phyloP scores from a whole-genome alignment of 805 yeast genomes.

The Kazachstania taianensis region DNA sequence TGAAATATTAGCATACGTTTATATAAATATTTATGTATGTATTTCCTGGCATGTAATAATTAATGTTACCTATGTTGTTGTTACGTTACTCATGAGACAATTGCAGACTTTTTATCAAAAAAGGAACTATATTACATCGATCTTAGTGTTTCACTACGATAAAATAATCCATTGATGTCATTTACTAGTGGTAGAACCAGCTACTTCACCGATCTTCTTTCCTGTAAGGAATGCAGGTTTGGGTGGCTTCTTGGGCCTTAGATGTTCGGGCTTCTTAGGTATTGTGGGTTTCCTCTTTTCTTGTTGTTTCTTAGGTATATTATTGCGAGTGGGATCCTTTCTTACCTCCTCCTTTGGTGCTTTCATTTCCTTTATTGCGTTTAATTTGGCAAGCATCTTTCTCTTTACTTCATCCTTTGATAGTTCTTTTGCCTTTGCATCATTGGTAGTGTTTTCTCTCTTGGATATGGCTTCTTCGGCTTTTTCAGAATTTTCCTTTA shows the following conservation, averaged over 20 bases:
- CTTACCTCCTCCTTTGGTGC: not conserved
- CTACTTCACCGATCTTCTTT: conserved; percentile 6
- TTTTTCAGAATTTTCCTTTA: not conserved
- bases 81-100: no score
- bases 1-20: no score
- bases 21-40: no score
- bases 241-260: conserved; percentile 25
- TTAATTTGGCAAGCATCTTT: conserved; percentile 38
- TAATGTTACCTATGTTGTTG: no score
- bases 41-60: no score
- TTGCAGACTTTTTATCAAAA: not conserved
- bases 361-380: conserved; percentile 12
- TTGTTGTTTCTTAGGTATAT: no score
- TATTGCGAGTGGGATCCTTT: no score
- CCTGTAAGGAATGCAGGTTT: conserved; percentile 44
- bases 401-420: conserved; percentile 5
- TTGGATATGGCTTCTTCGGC: no score
- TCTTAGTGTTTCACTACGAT: no score
- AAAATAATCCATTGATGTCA: not conserved
- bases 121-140: not conserved
- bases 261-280: conserved; percentile 47
- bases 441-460: no score
- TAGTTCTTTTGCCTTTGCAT: conserved; percentile 6
- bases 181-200: conserved; percentile 3
- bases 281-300: conserved; percentile 29